phyloP scores from a whole-genome alignment of 371 early-diverging fungal species.

The Apophysomyces trapeziformis region DNA sequence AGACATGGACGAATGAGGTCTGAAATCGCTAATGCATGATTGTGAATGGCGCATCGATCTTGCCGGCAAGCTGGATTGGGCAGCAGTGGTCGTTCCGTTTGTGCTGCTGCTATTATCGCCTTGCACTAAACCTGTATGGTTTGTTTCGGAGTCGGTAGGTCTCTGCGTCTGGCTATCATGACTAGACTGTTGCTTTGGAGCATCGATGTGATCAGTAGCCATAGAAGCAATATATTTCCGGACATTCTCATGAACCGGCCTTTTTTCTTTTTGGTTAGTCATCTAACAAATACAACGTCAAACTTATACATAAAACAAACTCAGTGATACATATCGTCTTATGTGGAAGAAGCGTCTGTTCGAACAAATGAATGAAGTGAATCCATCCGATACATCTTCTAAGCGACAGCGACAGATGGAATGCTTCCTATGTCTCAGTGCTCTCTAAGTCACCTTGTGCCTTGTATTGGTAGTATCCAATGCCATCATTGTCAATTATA shows the following conservation, averaged over 20 bases:
- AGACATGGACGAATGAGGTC: neutral
- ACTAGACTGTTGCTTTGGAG: neutral
- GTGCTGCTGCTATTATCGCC: neutral
- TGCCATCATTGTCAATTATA: constrained; percentile 13
- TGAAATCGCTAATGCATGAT: constrained; percentile 7
- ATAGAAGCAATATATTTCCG: neutral
- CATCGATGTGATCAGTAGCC: neutral
- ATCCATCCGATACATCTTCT: neutral
- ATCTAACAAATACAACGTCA: too few relatives aligned
- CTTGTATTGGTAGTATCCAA: constrained; percentile 10
- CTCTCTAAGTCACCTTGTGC: neutral
- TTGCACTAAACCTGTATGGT: neutral
- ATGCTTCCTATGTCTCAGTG: constrained; percentile 19
- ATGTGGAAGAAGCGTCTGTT: constrained; percentile 15
- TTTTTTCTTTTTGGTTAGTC: neutral
- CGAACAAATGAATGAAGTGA: constrained; percentile 12
- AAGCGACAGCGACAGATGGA: neutral
- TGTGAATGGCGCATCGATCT: neutral
- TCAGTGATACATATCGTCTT: constrained; percentile 3
- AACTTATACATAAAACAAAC: neutral
- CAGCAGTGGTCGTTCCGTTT: neutral
- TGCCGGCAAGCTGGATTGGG: neutral
- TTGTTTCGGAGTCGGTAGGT: neutral
- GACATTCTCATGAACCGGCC: neutral
- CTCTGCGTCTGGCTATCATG: neutral